These are phyloP conservation scores for Dactylella cylindrospora DNA, from an alignment of 2,329 filamentous ascomycete species.

Conservation along the genomic window DNA sequence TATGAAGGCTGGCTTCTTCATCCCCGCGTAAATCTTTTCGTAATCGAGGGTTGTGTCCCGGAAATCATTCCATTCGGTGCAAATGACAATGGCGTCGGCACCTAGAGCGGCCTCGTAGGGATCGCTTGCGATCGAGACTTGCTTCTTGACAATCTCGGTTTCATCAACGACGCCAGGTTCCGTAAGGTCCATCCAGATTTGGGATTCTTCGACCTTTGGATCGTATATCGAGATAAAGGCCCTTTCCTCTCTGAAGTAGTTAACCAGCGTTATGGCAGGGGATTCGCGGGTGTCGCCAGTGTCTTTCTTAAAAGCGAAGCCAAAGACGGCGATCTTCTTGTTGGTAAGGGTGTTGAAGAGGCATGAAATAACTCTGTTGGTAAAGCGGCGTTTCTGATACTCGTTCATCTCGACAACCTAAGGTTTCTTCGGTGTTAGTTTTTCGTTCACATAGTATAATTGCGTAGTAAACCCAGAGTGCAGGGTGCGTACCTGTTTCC, in stretches of 20 bases:
- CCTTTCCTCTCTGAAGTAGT: constrained; percentile 65
- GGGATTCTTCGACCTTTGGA: constrained; percentile 52
- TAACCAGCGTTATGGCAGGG: constrained; percentile 68
- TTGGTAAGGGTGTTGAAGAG: constrained; percentile 68
- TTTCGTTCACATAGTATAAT: too few relatives aligned
- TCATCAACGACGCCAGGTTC: constrained; percentile 50
- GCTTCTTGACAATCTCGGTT: constrained; percentile 49
- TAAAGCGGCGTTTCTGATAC: constrained; percentile 70
- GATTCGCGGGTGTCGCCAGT: constrained; percentile 74
- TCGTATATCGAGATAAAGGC: constrained; percentile 63
- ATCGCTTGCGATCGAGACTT: constrained; percentile 53
- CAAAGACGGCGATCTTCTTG: constrained; percentile 72
- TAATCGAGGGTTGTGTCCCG: constrained; percentile 55
- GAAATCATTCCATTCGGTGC: constrained; percentile 61
- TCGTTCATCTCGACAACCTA: constrained; percentile 73
- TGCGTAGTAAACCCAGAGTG: too few relatives aligned
- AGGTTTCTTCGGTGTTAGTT: neutral
- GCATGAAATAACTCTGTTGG: constrained; percentile 64
- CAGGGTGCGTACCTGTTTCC: constrained; percentile 58
- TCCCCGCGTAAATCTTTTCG: constrained; percentile 54
- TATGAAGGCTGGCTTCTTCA: constrained; percentile 57
- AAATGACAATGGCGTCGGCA: constrained; percentile 57
- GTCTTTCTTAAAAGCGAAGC: constrained; percentile 78
- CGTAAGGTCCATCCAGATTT: constrained; percentile 51
- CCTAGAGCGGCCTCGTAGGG: constrained; percentile 56